Base-by-base conservation (phyloP, 768 basidiomycete genomes). In the Paxillus ammoniavirescens region DNA sequence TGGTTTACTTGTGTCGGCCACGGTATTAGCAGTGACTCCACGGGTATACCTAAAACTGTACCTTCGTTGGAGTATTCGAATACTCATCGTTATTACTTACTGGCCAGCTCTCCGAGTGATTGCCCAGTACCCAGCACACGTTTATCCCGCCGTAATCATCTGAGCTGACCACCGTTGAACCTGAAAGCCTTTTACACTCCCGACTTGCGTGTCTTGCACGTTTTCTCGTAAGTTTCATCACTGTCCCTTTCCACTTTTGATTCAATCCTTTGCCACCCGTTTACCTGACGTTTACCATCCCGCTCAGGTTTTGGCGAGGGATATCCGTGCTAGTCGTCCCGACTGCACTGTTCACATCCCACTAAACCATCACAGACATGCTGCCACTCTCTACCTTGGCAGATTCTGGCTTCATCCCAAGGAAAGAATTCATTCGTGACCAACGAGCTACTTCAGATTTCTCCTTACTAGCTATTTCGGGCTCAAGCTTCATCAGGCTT, bases 391-490 rank as follows among this genome's bases (percentile, higher is more conserved):
- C 70, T 49, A 60, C 52, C 38, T 56, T 67, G 50, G 60, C 78
- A 50, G 79, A 81, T 47, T 67, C 76, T 58, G 73, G 76, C 49
- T 86, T 90, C 58, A 76, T 77, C 35, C 89, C 89, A 18, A 72
- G 89, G 62, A 85, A 81, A 64, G 89, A 91, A 70, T 91, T 91
- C 67, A 71, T 86, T 54, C 81, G 78, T 35, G 81, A 87, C 62
- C 77, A 77, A 49, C 75, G 73, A 50, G 61, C 65, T 8, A 74
- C 78, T 14, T 87, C 82, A 61, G 72, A 82, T 17, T 91, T 91
- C 67, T 78, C 84, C 30, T 77, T 91, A 53, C 75, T 91, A 43
- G 80, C 89, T n/a, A 72, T 91, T 55, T 80, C 87, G 12, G 77
- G 83, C 55, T 71, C 83, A 21, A 82, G 80, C 59, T 76, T 78